Base-by-base conservation (phyloP, 2,329 filamentous ascomycete species). In the Penicillium sp. region DNA sequence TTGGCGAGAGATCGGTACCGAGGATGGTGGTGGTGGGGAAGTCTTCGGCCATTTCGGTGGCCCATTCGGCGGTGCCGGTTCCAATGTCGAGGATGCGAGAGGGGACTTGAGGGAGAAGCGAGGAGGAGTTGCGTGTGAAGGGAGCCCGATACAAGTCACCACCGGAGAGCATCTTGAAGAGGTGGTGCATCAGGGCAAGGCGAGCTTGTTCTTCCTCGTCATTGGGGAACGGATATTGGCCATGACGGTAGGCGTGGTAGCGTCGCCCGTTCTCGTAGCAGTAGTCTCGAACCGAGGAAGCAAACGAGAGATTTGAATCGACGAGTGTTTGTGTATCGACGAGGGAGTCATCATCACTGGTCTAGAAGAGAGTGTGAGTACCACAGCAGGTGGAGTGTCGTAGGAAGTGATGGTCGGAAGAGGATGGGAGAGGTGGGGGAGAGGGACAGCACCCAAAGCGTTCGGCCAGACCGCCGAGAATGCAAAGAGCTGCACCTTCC, bases 161-260 rank as follows among this genome's bases (percentile, higher is more conserved):
- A 18, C 66, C 66, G 4, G 56, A 57, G 28, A 68, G 48, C 18
- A 70, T 58, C 13, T 61, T 62, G 52, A 66, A 70, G 45, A 70
- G 60, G 47, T 71, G 67, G 53, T 74, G 71, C 48, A 66, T 60
- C 43, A 73, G 53, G 39, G 65, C 62, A 37, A 72, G 60, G 13
- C 69, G 69, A 49, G 73, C 69, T 54, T 73, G 70, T 51, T 73
- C 70, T 57, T 67, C 63, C 49, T 73, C 66, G 51, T 74, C 71
- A 53, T 73, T 74, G 8, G 71, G 71, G 28, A 71, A 59, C 26
- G 66, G 65, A 46, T 73, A 73, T 57, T 68, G 62, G 40, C 71
- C 70, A 39, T 66, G 62, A 38, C 68, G 66, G 56, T 70, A 73
- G 51, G 68, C 68, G 51, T 72, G 69, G 48, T 73, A 73, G 35